Evolutionary conservation across 2,329 filamentous ascomycete species (phyloP), one percentile per base, ranked within the genome.

Genomic region (Aspergillus persii): DNA sequence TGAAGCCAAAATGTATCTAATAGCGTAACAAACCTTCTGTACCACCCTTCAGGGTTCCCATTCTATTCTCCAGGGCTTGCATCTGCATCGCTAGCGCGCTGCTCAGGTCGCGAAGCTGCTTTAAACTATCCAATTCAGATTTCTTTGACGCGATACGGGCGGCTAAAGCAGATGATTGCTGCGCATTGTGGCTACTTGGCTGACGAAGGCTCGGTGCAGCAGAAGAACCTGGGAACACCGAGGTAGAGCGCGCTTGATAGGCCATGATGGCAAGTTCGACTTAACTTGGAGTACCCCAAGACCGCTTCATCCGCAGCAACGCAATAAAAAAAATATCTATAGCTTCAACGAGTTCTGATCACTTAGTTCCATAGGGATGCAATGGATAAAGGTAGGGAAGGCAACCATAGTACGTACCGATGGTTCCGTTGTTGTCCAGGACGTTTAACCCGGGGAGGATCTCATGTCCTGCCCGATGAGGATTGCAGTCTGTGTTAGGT

Each of bases 61-160:
- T 72, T 70, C 88, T 88, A 62, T 81, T 78, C 64, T 87, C 84
- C 56, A 89, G 75, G 65, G 79, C 79, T 66, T 87, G 80, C 84
- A 89, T 87, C 68, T 88, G 86, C 55, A 80, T 79, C 33, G 86
- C 85, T 31, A 89, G 75, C n/a, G 81, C 82, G 47, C 78, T 83
- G 66, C 84, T 87, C 54, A 88, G 75, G 63, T 86, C 84, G 60
- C 86, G 84, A 57, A 89, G 72, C 68, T 88, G 84, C 61, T 81
- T 82, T 58, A 89, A 77, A 63, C 83, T 85, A 54, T 87, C 85
- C 47, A 89, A 77, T 69, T 89, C 86, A 39, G 81, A 78, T 66
- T 83, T 85, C 76, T 89, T 89, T 65, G 86, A 82, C 60, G 83
- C 80, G 68, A 89, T 86, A 67, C 86, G 84, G 39, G 83, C 79